Base-by-base conservation (phyloP, 257 asterid species). In the Cordia subcordata region DNA sequence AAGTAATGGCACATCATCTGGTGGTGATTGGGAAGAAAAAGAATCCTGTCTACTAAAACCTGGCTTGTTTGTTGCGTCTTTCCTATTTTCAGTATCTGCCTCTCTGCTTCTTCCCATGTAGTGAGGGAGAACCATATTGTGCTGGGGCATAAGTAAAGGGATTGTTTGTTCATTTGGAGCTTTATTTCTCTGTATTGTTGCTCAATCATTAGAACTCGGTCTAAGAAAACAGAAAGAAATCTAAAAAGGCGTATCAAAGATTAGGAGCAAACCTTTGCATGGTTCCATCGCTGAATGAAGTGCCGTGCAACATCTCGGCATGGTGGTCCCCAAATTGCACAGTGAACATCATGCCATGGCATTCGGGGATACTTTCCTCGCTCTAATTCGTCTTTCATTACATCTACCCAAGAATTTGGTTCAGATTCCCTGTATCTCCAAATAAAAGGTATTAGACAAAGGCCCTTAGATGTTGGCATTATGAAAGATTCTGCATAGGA, bases 311-410 rank as follows among this genome's bases (percentile, higher is more conserved):
- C 74, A 70, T 92, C 96, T 82, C 85, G 88, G 73, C 96, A 92
- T 50, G 99, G 81, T 27, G 96, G 96, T 18, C 96, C 99, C 99
- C 99, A 92, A 23, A 92, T 72, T 17, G 99, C 95, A 61, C 99
- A 92, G 49, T 92, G 99, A 74, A 92, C 99, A 60, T 92, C 99
- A 21, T 92, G 99, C 99, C 99, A 92, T 46, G 99, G 96, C 99
- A 92, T 92, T 33, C 99, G 95, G 12, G 98, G 98, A 75, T 82
- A 83, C 67, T 74, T 91, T 46, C 71, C 72, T 60, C 98, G 71
- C 50, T 91, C 93, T 66, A 91, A 79, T 79, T 91, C 98, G 64
- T 88, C 98, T 72, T 75, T 91, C 80, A 85, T 65, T 12, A 88
- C 53, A 60, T 91, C 96, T 68, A 88, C 98, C 98, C 98, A 91